Evolutionary conservation across 1,284 basidiomycete species (phyloP).

Genomic region (Leccinum fuscescens): DNA sequence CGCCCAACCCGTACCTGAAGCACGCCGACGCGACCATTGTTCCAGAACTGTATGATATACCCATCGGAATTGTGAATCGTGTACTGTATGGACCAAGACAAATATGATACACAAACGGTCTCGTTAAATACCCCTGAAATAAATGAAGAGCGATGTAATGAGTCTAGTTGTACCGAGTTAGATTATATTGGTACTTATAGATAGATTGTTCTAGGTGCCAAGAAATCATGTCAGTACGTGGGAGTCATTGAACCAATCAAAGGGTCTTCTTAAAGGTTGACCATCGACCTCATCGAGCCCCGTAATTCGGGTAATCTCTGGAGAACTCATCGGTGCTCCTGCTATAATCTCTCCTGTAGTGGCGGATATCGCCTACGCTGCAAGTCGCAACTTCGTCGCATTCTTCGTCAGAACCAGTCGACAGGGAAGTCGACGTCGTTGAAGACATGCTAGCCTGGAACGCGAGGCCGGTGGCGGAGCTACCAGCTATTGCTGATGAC

Average conservation of each 20-base stretch:
- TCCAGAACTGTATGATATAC: constrained; percentile 76
- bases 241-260: background rate
- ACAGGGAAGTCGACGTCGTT: constrained; percentile 23
- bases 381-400: constrained; percentile 16
- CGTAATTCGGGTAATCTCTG: constrained; percentile 15
- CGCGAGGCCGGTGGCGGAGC: constrained; percentile 11
- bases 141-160: constrained; percentile 8
- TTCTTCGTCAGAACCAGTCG: constrained; percentile 30
- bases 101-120: constrained; percentile 14
- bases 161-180: constrained; percentile 2
- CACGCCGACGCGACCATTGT: constrained; percentile 46
- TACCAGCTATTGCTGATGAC: constrained; percentile 20
- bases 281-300: constrained; percentile 5
- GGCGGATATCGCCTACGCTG: constrained; percentile 1
- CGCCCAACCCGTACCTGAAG: constrained; percentile 47
- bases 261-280: background rate
- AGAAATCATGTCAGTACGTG: constrained; percentile 15
- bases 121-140: constrained; percentile 25
- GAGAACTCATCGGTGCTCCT: constrained; percentile 14
- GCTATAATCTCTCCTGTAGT: constrained; percentile 9
- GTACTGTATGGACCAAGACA: constrained; percentile 48
- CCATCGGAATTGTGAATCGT: constrained; percentile 78
- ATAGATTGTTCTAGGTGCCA: constrained; percentile 12
- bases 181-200: constrained; percentile 12
- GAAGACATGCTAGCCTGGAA: constrained; percentile 32